A percentile compares a stretch with the other conserved stretches of the same genome.
Conservation (phyloP, 805 yeast genomes). For the Barnettozyma californica region DNA sequence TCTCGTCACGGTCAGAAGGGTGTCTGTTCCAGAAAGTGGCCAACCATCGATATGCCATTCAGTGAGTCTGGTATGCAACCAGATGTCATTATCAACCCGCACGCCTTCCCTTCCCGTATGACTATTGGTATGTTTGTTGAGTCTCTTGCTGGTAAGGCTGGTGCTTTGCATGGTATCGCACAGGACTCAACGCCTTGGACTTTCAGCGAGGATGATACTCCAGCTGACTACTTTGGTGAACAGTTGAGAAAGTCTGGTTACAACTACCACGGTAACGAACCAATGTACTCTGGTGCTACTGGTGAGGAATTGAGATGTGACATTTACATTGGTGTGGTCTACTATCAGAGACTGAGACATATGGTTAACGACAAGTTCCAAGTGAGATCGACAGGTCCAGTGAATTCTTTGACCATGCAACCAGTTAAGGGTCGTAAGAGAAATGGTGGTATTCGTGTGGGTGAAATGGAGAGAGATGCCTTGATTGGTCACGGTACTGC, state of each 20-base stretch:
- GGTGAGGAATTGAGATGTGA: conserved; percentile 97
- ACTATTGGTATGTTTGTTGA: conserved; percentile 99
- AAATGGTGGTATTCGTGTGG: conserved; percentile 98
- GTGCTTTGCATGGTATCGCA: conserved; percentile 95
- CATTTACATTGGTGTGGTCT: conserved; percentile 94
- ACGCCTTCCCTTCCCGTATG: conserved; percentile 99
- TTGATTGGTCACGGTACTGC: conserved; percentile 98
- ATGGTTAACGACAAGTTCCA: conserved; percentile 99
- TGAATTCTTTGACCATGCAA: conserved; percentile 94
- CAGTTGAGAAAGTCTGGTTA: conserved; percentile 85
- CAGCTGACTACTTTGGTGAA: conserved; percentile 96
- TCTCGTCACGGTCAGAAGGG: conserved; percentile 98
- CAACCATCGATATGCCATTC: conserved; percentile 94
- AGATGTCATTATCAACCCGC: conserved; percentile 96
- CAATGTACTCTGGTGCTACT: conserved; percentile 97
- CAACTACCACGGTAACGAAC: conserved; percentile 97
- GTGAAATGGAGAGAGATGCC: conserved; percentile 99
- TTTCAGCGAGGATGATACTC: conserved; percentile 86
- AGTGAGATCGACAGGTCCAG: conserved; percentile 98
- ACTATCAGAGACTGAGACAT: conserved; percentile 96
- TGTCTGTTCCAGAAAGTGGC: conserved; percentile 98
- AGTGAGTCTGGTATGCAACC: conserved; percentile 95
- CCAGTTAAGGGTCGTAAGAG: conserved; percentile 99
- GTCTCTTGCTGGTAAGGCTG: conserved; percentile 97
- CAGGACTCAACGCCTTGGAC: conserved; percentile 98